Conservation (phyloP, 2,329 filamentous ascomycete genomes). For the Madurella fahalii region DNA sequence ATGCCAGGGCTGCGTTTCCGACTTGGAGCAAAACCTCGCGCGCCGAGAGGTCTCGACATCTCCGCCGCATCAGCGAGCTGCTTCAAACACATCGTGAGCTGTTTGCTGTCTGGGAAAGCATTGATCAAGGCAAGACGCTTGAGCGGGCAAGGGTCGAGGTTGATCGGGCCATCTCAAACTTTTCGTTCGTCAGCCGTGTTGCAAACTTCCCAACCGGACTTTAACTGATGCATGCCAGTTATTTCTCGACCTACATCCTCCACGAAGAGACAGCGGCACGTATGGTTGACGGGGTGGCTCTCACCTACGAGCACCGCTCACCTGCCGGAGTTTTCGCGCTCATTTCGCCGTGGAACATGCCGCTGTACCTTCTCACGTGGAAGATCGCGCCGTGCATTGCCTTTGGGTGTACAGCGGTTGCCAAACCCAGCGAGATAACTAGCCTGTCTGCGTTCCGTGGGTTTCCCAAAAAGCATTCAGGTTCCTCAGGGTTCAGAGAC, state of each 20-base stretch:
- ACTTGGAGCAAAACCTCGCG: conserved; percentile 30
- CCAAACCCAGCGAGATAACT: conserved; percentile 34
- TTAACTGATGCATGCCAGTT: conserved; percentile 19
- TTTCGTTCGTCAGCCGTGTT: conserved; percentile 25
- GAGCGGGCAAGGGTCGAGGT: conserved; percentile 32
- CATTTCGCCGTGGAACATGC: conserved; percentile 37
- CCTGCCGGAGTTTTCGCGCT: conserved; percentile 33
- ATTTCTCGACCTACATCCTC: conserved; percentile 34
- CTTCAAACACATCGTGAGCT: conserved; percentile 30
- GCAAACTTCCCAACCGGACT: too few relatives aligned
- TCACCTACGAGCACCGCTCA: conserved; percentile 34
- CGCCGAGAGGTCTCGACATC: conserved; percentile 25
- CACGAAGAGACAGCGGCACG: conserved; percentile 31
- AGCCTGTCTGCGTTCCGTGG: conserved; percentile 31
- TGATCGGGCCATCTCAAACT: conserved; percentile 33
- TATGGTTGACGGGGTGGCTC: conserved; percentile 30
- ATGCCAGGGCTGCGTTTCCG: conserved; percentile 27
- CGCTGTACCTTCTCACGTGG: conserved; percentile 34
- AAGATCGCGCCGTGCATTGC: conserved; percentile 35
- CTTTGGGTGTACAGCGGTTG: conserved; percentile 35
- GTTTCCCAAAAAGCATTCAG: not conserved
- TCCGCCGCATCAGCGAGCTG: conserved; percentile 27
- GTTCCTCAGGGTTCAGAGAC: not conserved
- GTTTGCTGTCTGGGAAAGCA: conserved; percentile 35
- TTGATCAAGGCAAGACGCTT: conserved; percentile 35